phyloP scores from a whole-genome alignment of 1,284 basidiomycete genomes.

The Ustilago trichophora region DNA sequence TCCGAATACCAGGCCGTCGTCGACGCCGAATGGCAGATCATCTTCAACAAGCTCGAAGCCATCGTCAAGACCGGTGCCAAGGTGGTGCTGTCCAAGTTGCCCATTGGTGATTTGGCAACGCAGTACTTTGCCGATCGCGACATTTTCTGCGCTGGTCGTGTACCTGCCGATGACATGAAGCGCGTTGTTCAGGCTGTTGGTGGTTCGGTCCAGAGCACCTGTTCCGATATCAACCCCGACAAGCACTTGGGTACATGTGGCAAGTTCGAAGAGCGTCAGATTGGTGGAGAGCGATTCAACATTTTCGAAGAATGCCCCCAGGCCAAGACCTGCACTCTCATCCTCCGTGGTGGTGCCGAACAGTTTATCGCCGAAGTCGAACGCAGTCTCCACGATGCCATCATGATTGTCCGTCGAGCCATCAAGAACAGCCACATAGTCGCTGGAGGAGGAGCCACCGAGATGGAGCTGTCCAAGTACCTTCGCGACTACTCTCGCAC shows the following conservation, averaged over 20 bases:
- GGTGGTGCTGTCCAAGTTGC: conserved; percentile 96
- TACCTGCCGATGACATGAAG: conserved; percentile 87
- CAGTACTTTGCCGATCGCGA: conserved; percentile 99
- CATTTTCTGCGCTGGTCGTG: conserved; percentile 98
- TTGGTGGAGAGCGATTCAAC: conserved; percentile 97
- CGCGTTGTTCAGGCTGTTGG: conserved; percentile 96
- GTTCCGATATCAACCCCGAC: conserved; percentile 81
- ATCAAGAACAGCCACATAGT: conserved; percentile 95
- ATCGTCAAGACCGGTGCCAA: conserved; percentile 97
- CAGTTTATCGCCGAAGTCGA: conserved; percentile 99
- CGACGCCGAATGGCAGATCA: conserved; percentile 99
- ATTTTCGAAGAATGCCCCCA: conserved; percentile 91
- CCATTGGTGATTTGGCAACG: conserved; percentile 97
- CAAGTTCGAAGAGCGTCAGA: conserved; percentile 90
- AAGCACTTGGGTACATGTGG: conserved; percentile 94
- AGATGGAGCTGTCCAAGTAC: conserved; percentile 96
- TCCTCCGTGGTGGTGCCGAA: conserved; percentile 95
- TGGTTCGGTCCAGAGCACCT: conserved; percentile 92
- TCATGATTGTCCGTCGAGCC: conserved; percentile 98
- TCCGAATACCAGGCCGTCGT: conserved; percentile 92
- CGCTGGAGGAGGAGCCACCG: conserved; percentile 95
- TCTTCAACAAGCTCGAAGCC: conserved; percentile 95
- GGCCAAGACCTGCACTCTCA: conserved; percentile 96
- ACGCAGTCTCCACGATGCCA: conserved; percentile 94
- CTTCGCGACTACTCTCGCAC: conserved; percentile 88